Base-by-base conservation (phyloP, 192 early-diverging fungal species). In the Gryganskiella cystojenkinii region DNA sequence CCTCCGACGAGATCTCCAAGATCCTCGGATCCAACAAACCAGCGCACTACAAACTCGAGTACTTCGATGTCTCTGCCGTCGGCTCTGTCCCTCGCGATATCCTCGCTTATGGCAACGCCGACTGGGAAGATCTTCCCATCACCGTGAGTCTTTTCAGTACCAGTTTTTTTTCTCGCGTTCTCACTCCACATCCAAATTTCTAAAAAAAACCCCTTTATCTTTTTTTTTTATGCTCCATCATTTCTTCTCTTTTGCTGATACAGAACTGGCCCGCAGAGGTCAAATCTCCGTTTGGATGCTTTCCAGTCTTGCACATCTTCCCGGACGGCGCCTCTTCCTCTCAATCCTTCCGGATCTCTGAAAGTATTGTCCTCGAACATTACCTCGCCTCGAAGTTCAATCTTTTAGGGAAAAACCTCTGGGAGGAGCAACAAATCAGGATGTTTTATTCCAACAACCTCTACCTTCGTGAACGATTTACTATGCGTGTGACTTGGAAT, bases 381-480 rank as follows among this genome's bases (percentile, higher is more conserved):
- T 75, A 42, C 25, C 42, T 75, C 4, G 72, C 72, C 57, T 52
- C 52, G 58, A 55, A 67, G 58, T 75, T 75, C 61, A 64, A 34
- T 7, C 72, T 75, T 17, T 37, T 75, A 27, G 72, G 72, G 10
- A 64, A 75, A 3, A 75, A 75, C 46, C 64, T 55, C n/a, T 75
- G 72, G 72, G 72, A 75, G 15, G 64, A 61, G 52, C 72, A 56
- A 27, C 56, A 55, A 27, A 75, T 75, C 43, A 75, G 62, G 59
- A 56, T 61, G 40, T 67, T 67, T 14, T 28, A 67, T 56, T 75
- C 64, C 3, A 61, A 56, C 8, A 61, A 64, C n/a, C 15, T 56
- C 2, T 67, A 56, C 22, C 45, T 75, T 5, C 62, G 72, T 20
- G 72, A 75, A n/a, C 64, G 72, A 34, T 27, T 67, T 14, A 10